phyloP scores from a whole-genome alignment of 1,284 basidiomycete species.

The Malassezia japonica region DNA sequence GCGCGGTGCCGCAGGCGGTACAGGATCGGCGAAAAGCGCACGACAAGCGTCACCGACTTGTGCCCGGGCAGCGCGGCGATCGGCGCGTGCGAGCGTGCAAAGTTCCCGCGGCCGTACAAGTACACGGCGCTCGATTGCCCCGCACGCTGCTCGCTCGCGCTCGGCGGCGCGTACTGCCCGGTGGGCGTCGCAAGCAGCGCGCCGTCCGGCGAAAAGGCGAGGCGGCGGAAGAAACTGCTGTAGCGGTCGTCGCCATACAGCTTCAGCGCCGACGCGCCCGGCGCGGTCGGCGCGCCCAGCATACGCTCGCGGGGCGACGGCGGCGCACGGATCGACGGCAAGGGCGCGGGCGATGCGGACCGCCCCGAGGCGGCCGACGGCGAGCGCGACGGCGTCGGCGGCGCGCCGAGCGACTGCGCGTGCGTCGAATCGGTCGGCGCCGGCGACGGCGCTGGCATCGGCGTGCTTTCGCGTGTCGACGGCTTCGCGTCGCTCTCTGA shows the following conservation, averaged over 20 bases:
- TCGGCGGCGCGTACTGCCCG: slow-evolving; percentile 62
- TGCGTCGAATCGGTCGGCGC: not conserved
- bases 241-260: slow-evolving; percentile 92
- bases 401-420: no score
- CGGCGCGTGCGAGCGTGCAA: slow-evolving; percentile 60
- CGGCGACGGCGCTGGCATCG: not conserved
- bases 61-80: slow-evolving; percentile 91
- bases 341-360: slow-evolving; percentile 44
- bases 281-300: slow-evolving; percentile 18
- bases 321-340: slow-evolving; percentile 41
- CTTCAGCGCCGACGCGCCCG: slow-evolving; percentile 20
- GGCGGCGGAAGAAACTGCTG: slow-evolving; percentile 87
- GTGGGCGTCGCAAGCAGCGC: slow-evolving; percentile 85
- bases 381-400: not conserved
- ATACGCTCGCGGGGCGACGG: slow-evolving; percentile 31
- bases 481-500: slow-evolving; percentile 7
- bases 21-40: slow-evolving; percentile 83
- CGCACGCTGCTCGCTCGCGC: not conserved
- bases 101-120: slow-evolving; percentile 88
- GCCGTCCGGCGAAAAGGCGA: slow-evolving; percentile 90
- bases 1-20: slow-evolving; percentile 63
- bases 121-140: slow-evolving; percentile 61
- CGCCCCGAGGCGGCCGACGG: slow-evolving; percentile 19
- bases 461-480: no score
- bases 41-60: slow-evolving; percentile 85